Conservation (phyloP, 106 monocot genomes). For the Chionographis japonica region DNA sequence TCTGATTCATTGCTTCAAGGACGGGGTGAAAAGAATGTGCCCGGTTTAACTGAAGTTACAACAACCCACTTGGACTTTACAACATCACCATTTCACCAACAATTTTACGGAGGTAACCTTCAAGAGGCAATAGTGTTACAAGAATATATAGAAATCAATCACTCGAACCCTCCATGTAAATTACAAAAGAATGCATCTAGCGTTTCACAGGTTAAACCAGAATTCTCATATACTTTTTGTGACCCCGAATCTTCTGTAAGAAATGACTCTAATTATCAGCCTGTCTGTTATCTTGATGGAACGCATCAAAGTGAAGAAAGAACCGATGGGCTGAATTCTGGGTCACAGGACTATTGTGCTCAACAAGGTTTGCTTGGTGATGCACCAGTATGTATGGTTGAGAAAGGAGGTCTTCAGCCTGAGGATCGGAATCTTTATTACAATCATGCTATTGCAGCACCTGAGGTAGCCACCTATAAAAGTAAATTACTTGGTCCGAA, state of each 20-base stretch:
- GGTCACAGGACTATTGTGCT: constrained; percentile 12
- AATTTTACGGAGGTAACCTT: constrained; percentile 12
- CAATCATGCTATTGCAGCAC: constrained; percentile 10
- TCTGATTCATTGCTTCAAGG: constrained; percentile 66
- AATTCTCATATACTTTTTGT: constrained; percentile 14
- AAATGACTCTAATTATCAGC: constrained; percentile 10
- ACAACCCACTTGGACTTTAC: constrained; percentile 13
- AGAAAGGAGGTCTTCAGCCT: constrained; percentile 9
- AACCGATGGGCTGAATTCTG: background rate
- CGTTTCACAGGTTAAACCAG: constrained; percentile 12
- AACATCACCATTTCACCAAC: constrained; percentile 25
- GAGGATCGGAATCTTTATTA: constrained; percentile 20
- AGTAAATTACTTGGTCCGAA: constrained; percentile 9
- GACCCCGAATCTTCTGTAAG: constrained; percentile 23
- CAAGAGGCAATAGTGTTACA: constrained; percentile 10
- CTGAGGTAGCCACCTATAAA: constrained; percentile 1
- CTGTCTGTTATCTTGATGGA: constrained; percentile 3
- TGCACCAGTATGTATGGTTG: constrained; percentile 10
- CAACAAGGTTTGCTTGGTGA: constrained; percentile 24
- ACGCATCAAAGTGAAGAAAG: constrained; percentile 6
- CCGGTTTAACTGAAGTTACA: constrained; percentile 6
- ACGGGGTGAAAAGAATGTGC: constrained; percentile 6
- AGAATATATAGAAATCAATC: constrained; percentile 15
- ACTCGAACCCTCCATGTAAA: constrained; percentile 6
- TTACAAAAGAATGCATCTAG: constrained; percentile 5